A percentile compares a stretch with the other conserved stretches of the same genome.
Evolutionary conservation across 1,284 basidiomycete species (phyloP).

Genomic region (Malassezia sympodialis): DNA sequence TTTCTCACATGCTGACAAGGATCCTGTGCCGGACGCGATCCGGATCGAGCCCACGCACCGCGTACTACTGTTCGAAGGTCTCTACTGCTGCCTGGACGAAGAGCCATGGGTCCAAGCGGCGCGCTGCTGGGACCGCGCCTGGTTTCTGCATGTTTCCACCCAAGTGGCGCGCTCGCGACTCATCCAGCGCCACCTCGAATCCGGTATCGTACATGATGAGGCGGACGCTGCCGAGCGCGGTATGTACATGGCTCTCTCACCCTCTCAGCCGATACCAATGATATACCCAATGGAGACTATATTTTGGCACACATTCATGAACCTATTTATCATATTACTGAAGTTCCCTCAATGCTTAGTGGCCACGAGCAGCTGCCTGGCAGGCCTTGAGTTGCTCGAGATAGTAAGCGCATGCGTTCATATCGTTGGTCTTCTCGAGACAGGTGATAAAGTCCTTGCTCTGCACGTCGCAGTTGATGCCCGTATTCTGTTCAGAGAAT

Average conservation of each 20-base stretch:
- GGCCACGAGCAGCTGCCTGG: slow-evolving; percentile 42
- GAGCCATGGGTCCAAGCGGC: slow-evolving; percentile 65
- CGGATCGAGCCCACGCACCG: slow-evolving; percentile 59
- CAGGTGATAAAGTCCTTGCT: slow-evolving; percentile 51
- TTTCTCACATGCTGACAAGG: slow-evolving; percentile 61
- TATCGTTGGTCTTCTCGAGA: slow-evolving; percentile 50
- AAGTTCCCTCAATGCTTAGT: slow-evolving; percentile 20
- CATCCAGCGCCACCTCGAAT: slow-evolving; percentile 63
- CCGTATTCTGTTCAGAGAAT: slow-evolving; percentile 24
- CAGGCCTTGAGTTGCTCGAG: slow-evolving; percentile 51
- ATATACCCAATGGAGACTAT: slow-evolving; percentile 44
- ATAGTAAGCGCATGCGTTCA: slow-evolving; percentile 55
- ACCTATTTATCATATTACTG: slow-evolving; percentile 14
- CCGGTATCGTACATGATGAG: slow-evolving; percentile 60
- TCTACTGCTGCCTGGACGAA: slow-evolving; percentile 65
- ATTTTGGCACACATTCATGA: slow-evolving; percentile 34
- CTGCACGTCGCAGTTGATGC: slow-evolving; percentile 52
- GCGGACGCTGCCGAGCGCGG: slow-evolving; percentile 63
- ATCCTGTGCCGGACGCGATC: slow-evolving; percentile 52
- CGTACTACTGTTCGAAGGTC: slow-evolving; percentile 70
- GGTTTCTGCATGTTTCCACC: slow-evolving; percentile 62
- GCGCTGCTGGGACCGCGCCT: slow-evolving; percentile 62
- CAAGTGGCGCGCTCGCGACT: slow-evolving; percentile 59
- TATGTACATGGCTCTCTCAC: slow-evolving; percentile 49
- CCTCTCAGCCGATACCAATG: slow-evolving; percentile 35